Evolutionary conservation across 805 yeast genomes (phyloP), one percentile per base, ranked within the genome.

Genomic region (Saturnispora gosingensis): DNA sequence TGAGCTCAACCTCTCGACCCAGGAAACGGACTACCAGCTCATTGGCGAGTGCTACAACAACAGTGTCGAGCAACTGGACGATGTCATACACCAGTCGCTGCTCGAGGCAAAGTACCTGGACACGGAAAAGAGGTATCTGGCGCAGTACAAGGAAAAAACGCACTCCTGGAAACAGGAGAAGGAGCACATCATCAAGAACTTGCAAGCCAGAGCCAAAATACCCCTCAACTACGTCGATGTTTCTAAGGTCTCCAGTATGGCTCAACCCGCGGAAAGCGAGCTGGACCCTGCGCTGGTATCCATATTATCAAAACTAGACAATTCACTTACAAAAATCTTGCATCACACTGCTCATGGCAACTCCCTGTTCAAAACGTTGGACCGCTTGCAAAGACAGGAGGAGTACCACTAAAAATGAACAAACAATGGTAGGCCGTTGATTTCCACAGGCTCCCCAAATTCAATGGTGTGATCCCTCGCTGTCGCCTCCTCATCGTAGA

Each of bases 41-140:
- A 51, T 66, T 15, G 57, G 55, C 18, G 50, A 61, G 6, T 57
- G 62, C 32, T 59, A 62, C 35, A 59, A 60, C 46, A 64, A 61
- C 6, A 65, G 60, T 43, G 45, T 60, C n/a, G 54, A 55, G 30
- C 69, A 66, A 46, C 43, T 64, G 16, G 64, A 63, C 20, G 53
- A 48, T 8, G 53, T 66, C 8, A 38, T 58, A 6, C 48, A 48
- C 10, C 63, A 66, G 45, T 53, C 57, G 11, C 50, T 58, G 25
- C 52, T 53, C 34, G 67, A 64, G 49, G 48, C 53, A 20, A 55
- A 56, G 5, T 34, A 42, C 20, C 47, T 65, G 24, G 45, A 49
- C 5, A 51, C 53, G 4, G 66, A 66, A 35, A 45, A 45, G 13
- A 54, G 54, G 39, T 63, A 62, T 43, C 38, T 58, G 4, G 45